Evolutionary conservation across 148 eudicot genomes (phyloP).

Genomic region (Amaranthus hypochondriacus): DNA sequence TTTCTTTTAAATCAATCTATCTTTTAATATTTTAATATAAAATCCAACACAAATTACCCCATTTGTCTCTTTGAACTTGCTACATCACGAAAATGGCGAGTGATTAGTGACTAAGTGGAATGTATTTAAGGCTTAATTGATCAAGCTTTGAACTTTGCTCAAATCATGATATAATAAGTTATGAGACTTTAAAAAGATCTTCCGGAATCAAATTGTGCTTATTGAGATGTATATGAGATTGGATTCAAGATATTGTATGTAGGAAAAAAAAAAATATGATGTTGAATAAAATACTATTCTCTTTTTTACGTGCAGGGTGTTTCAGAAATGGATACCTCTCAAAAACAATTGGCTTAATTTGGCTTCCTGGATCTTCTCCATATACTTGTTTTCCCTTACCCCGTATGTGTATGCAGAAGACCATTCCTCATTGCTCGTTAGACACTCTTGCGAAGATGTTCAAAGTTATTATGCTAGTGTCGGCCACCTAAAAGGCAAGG

Average conservation of each 20-base stretch:
- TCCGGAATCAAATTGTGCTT: background rate
- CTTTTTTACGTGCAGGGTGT: slow-evolving; percentile 17
- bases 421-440: slow-evolving; percentile 13
- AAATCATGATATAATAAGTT: background rate
- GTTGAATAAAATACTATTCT: background rate
- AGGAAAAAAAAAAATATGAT: background rate
- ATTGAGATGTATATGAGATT: background rate
- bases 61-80: too few species aligned
- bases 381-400: slow-evolving; percentile 32
- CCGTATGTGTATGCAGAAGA: slow-evolving; percentile 32
- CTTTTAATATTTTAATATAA: too few species aligned
- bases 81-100: background rate
- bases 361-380: slow-evolving; percentile 26
- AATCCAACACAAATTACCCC: too few species aligned
- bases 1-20: too few species aligned
- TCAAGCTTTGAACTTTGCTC: slow-evolving; percentile 7
- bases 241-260: background rate
- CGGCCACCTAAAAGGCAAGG: slow-evolving; percentile 36
- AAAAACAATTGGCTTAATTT: slow-evolving; percentile 2
- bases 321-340: slow-evolving; percentile 19
- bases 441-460: slow-evolving; percentile 38
- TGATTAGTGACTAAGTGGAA: background rate
- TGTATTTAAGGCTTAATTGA: background rate
- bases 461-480: slow-evolving; percentile 36
- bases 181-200: background rate